Evolutionary conservation across 208 protist genomes (phyloP), one percentile per base, ranked within the genome.

Genomic region (Trypanosomatidae sp.): DNA sequence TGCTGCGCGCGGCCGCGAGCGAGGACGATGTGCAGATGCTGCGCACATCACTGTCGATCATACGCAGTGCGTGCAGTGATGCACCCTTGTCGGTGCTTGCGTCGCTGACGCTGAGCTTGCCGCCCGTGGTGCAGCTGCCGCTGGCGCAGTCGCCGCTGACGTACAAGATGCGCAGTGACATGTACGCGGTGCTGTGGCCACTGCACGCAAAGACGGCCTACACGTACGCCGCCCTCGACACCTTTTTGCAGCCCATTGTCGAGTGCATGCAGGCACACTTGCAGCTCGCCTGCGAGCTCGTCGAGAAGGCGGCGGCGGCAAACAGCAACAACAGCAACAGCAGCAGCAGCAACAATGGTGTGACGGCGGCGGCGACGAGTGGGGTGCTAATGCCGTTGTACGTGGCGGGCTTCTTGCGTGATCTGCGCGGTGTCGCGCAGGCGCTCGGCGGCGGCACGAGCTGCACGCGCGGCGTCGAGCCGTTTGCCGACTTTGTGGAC

Each of bases 321-420:
- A n/a, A n/a, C n/a, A n/a, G n/a, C n/a, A n/a, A n/a, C n/a, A n/a
- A n/a, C n/a, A n/a, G n/a, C n/a, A n/a, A n/a, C n/a, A n/a, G n/a
- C n/a, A n/a, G n/a, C n/a, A n/a, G n/a, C n/a, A n/a, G n/a, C n/a
- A n/a, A n/a, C n/a, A n/a, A n/a, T n/a, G n/a, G n/a, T n/a, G 61
- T 56, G 63, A 54, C 28, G 62, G 58, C 39, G 50, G 50, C 32
- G 73, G 60, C 42, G 52, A 48, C 24, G n/a, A n/a, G n/a, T n/a
- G n/a, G n/a, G n/a, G n/a, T n/a, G n/a, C n/a, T n/a, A n/a, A n/a
- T n/a, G n/a, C 43, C 77, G 19, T 61, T 64, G 41, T 92, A 79
- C 65, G 53, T 81, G 20, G 82, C 82, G 1, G 82, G 82, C n/a
- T 92, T 76, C 75, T 66, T 92, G 53, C 76, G 74, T 6, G 82